Percentiles rank a stretch among this genome's conserved stretches.
Evolutionary conservation across 352 stramenopile species (phyloP).

Genomic region (Phytophthora boehmeriae): DNA sequence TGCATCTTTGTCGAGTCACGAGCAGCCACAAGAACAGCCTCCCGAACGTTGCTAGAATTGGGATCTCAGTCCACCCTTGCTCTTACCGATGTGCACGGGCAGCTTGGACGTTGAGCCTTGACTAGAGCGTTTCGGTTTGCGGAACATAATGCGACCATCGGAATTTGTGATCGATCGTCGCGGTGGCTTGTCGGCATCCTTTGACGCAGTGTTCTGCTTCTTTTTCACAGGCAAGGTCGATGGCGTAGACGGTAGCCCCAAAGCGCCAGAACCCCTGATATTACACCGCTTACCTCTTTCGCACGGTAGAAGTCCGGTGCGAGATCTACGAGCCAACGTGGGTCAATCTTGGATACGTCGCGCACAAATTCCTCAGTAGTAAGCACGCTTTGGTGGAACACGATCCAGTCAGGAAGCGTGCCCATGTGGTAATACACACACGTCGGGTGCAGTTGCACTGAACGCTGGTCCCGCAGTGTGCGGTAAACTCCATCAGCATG

Average conservation of each 20-base stretch:
- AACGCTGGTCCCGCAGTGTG: slow-evolving; percentile 70
- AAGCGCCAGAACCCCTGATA: slow-evolving; percentile 68
- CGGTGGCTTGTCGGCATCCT: slow-evolving; percentile 23
- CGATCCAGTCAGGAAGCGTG: slow-evolving; percentile 95
- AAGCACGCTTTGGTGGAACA: slow-evolving; percentile 98
- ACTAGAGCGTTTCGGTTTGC: slow-evolving; percentile 50
- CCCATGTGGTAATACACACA: slow-evolving; percentile 78
- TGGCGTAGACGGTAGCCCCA: slow-evolving; percentile 63
- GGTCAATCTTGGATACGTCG: slow-evolving; percentile 73
- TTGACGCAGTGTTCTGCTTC: slow-evolving; percentile 28
- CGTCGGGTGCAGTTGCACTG: slow-evolving; percentile 78
- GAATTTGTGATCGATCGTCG: slow-evolving; percentile 23
- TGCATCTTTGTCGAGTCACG: neutral
- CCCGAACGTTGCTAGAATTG: slow-evolving; percentile 59
- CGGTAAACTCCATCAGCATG: slow-evolving; percentile 85
- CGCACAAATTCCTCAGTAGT: slow-evolving; percentile 96
- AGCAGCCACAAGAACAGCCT: neutral
- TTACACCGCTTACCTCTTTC: slow-evolving; percentile 64
- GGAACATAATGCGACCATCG: slow-evolving; percentile 75
- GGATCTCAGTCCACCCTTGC: slow-evolving; percentile 76
- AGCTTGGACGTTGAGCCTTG: slow-evolving; percentile 46
- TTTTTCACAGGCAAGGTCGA: slow-evolving; percentile 14
- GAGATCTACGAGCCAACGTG: slow-evolving; percentile 70
- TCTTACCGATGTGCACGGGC: slow-evolving; percentile 85
- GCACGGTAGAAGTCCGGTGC: slow-evolving; percentile 79